Conservation (phyloP, 768 basidiomycete species). For the Mycena olivaceomarginata region DNA sequence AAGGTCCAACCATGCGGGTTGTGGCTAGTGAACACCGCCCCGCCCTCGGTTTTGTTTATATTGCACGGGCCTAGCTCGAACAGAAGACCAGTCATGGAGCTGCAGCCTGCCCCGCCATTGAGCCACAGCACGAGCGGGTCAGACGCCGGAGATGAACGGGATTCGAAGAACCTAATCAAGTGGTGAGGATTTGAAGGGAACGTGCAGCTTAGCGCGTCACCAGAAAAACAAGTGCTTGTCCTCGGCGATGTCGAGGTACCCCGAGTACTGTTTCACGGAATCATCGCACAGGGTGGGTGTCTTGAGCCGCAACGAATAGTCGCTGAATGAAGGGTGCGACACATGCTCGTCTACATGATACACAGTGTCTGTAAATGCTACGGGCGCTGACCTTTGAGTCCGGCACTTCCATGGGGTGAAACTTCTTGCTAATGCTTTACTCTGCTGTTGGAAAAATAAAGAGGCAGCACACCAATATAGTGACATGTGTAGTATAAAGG, state of each 20-base stretch:
- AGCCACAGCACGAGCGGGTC: constrained; percentile 94
- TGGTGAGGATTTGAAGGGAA: constrained; percentile 10
- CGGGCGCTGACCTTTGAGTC: background rate
- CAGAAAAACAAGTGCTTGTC: constrained; percentile 93
- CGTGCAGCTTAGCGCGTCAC: constrained; percentile 58
- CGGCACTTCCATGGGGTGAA: too few species aligned
- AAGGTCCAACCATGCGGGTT: constrained; percentile 61
- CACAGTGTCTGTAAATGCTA: constrained; percentile 1
- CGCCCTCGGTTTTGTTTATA: constrained; percentile 77
- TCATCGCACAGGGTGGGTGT: constrained; percentile 87
- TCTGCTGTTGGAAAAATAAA: too few species aligned
- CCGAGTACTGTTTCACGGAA: constrained; percentile 86
- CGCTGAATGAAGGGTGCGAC: constrained; percentile 47
- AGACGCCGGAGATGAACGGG: constrained; percentile 79
- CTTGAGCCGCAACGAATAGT: constrained; percentile 75
- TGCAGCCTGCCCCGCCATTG: constrained; percentile 84
- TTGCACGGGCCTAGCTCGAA: constrained; percentile 96
- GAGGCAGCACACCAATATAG: too few species aligned
- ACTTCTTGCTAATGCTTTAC: too few species aligned
- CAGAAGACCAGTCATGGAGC: constrained; percentile 89
- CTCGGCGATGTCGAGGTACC: constrained; percentile 88
- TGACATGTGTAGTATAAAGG: too few species aligned
- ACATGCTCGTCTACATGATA: constrained; percentile 5
- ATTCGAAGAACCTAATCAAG: constrained; percentile 88
- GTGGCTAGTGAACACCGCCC: constrained; percentile 62